phyloP scores from a whole-genome alignment of 2,329 filamentous ascomycete species.

The Chaetomium sp. region DNA sequence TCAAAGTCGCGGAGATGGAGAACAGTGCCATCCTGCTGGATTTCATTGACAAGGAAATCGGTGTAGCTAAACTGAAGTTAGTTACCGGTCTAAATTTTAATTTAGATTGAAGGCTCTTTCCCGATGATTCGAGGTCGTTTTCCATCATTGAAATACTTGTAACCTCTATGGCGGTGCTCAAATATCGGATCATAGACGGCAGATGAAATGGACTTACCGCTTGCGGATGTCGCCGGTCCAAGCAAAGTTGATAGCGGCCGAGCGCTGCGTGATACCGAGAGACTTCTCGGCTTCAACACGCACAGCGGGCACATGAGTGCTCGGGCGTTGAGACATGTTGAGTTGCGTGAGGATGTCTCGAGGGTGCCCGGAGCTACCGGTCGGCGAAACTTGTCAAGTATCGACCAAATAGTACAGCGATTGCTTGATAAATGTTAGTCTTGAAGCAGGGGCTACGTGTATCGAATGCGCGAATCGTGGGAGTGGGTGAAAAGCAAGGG shows the following conservation, averaged over 20 bases:
- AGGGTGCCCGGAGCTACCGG: constrained; percentile 3
- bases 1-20: constrained; percentile 53
- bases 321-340: constrained; percentile 23
- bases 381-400: constrained; percentile 1
- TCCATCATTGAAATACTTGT: no score
- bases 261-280: constrained; percentile 38
- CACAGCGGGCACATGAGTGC: constrained; percentile 26
- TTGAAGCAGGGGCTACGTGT: not conserved
- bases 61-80: constrained; percentile 55
- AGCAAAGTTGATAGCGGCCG: constrained; percentile 33
- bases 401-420: constrained; percentile 2
- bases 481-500: not conserved
- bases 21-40: constrained; percentile 67
- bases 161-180: no score
- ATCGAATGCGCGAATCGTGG: not conserved
- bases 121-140: not conserved
- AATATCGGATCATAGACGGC: no score
- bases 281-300: constrained; percentile 29
- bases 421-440: constrained; percentile 3
- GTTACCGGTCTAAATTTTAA: not conserved
- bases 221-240: constrained; percentile 41
- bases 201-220: constrained; percentile 29
- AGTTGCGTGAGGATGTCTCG: constrained; percentile 8
- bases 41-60: constrained; percentile 90
- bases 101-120: not conserved